Evolutionary conservation across 1,139 yeast species (phyloP), one percentile per base, ranked within the genome.

Genomic region (Blastobotrys proliferans): DNA sequence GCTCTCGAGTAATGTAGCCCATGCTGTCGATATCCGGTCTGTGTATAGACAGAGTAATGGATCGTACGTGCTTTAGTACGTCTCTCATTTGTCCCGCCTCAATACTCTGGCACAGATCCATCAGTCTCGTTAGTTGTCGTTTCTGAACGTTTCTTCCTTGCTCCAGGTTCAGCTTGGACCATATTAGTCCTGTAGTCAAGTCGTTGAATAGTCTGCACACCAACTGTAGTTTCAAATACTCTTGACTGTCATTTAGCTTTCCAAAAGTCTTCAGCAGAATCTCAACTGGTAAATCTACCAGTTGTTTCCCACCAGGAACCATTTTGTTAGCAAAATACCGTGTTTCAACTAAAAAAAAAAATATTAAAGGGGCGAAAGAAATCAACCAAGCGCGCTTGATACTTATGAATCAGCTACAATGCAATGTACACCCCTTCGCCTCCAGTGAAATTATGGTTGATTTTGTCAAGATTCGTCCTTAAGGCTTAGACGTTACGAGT

Each of bases 41-140:
- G 17, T 35, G 19, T 4, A 35, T 22, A 8, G 38, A 17, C 18
- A 35, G 4, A 8, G 22, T 10, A 10, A 35, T 4, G 6, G 14
- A 10, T 13, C 20, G 28, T 3, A 35, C 38, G 25, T 35, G 38
- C 17, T 35, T 22, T 13, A 35, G 20, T 4, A 35, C 38, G 20
- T 35, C 25, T 9, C 38, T 18, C 13, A 4, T 10, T 11, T 5
- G 4, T 3, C 29, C 13, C 5, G 8, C n/a, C 4, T 25, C 17
- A 14, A 21, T 20, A 14, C 16, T 22, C 2, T 35, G 13, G n/a
- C 30, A 13, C 13, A 35, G 14, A 10, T 24, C 8, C 3, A 35
- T 3, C 5, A 35, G 20, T 5, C 9, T 13, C 16, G 30, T 24
- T 2, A 35, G 18, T 16, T 35, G 30, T 13, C 38, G 27, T 13